These are phyloP conservation scores for Amphirosellinia nigrospora DNA, from an alignment of 495 filamentous ascomycete species.

Conservation along the genomic window DNA sequence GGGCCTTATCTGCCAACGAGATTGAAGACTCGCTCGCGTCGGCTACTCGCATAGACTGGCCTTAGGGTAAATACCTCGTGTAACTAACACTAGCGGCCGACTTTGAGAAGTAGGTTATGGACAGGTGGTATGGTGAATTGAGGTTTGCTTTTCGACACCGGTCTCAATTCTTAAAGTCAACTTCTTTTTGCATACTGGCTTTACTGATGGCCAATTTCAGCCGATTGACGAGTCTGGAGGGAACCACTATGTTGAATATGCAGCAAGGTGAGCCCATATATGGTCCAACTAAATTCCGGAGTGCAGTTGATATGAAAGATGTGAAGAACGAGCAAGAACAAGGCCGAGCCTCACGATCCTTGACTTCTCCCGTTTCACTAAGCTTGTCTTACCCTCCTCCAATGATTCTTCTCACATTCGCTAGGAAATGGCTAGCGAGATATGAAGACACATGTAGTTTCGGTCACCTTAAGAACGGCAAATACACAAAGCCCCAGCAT, in stretches of 20 bases:
- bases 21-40: background rate
- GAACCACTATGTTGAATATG: constrained; percentile 6
- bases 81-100: background rate
- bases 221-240: background rate
- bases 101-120: background rate
- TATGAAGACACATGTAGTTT: constrained; percentile 15
- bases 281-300: constrained; percentile 13
- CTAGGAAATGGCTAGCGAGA: constrained; percentile 18
- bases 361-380: constrained; percentile 15
- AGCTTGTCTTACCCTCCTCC: constrained; percentile 24
- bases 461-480: background rate
- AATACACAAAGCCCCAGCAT: constrained; percentile 8
- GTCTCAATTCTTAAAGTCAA: constrained; percentile 16
- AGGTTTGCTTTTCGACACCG: constrained; percentile 18
- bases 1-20: constrained; percentile 15
- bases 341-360: constrained; percentile 14
- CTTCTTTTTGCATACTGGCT: constrained; percentile 2
- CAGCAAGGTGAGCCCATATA: constrained; percentile 22
- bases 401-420: background rate
- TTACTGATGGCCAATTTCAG: constrained; percentile 16
- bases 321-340: constrained; percentile 18
- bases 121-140: constrained; percentile 1
- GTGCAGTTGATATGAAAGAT: constrained; percentile 15
- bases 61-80: constrained; percentile 8
- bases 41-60: constrained; percentile 16